phyloP scores from a whole-genome alignment of 2,329 filamentous ascomycete genomes.

The Paraphoma sp. region DNA sequence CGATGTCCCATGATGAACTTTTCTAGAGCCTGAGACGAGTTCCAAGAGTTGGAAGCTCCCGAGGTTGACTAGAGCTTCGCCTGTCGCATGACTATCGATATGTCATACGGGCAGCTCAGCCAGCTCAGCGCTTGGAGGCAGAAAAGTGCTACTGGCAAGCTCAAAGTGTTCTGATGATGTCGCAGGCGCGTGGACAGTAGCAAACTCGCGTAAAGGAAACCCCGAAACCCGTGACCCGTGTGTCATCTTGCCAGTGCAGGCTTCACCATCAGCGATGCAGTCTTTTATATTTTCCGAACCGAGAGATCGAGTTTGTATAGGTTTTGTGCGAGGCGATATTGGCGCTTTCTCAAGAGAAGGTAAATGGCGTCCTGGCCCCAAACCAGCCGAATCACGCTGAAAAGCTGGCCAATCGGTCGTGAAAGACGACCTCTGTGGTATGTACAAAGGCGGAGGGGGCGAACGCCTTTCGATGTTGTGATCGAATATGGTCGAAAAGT shows the following conservation, averaged over 20 bases:
- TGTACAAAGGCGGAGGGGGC: not conserved
- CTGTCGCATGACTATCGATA: too few relatives aligned
- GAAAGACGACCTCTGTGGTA: not conserved
- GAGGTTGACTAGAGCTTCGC: too few relatives aligned
- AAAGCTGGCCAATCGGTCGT: constrained; percentile 2
- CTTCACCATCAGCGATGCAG: not conserved
- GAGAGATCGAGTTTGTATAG: too few relatives aligned
- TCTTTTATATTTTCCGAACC: not conserved
- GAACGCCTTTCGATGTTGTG: not conserved
- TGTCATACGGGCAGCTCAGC: too few relatives aligned
- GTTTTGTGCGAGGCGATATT: not conserved
- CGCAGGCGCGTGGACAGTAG: not conserved
- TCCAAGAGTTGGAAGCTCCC: not conserved
- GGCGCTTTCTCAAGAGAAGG: not conserved
- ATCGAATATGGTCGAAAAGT: not conserved
- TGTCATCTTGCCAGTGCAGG: not conserved
- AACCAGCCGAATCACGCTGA: not conserved
- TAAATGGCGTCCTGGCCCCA: not conserved
- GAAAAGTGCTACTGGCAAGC: not conserved
- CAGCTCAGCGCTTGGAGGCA: too few relatives aligned
- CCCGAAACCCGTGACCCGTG: not conserved
- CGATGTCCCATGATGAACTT: not conserved
- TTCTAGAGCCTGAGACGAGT: not conserved
- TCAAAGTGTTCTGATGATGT: not conserved
- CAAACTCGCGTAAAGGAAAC: not conserved